These are phyloP conservation scores for Salvia sclarea DNA, from an alignment of 305 asterid genomes.

Conservation along the genomic window DNA sequence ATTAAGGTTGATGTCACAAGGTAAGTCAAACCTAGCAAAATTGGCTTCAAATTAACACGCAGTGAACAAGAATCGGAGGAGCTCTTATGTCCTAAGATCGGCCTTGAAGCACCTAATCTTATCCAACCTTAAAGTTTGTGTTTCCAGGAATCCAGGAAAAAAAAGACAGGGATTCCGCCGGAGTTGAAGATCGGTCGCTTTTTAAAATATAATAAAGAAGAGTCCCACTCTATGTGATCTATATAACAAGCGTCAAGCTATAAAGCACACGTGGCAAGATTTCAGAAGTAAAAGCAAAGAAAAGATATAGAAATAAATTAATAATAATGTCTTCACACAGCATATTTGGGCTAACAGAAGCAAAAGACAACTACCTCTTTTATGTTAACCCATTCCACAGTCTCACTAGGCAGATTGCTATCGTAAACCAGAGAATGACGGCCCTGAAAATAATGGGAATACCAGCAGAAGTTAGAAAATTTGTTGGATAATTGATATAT, in stretches of 20 bases:
- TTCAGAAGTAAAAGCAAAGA: background rate
- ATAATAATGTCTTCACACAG: slow-evolving; percentile 11
- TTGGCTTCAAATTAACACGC: slow-evolving; percentile 18
- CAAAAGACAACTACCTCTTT: slow-evolving; percentile 63
- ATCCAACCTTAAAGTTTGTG: background rate
- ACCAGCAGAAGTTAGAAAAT: slow-evolving; percentile 17
- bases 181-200: slow-evolving; percentile 1
- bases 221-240: slow-evolving; percentile 1
- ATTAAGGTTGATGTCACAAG: slow-evolving; percentile 27
- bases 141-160: background rate
- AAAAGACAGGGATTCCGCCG: background rate
- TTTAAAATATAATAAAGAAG: slow-evolving; percentile 16
- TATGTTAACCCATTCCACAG: slow-evolving; percentile 85
- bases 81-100: slow-evolving; percentile 9
- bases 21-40: background rate
- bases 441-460: slow-evolving; percentile 55
- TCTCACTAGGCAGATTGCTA: slow-evolving; percentile 64
- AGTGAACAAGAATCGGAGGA: slow-evolving; percentile 5
- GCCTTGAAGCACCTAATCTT: slow-evolving; percentile 3
- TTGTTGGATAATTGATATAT: background rate
- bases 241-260: slow-evolving; percentile 9
- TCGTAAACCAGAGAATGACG: slow-evolving; percentile 88
- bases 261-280: slow-evolving; percentile 2
- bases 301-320: slow-evolving; percentile 1
- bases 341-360: slow-evolving; percentile 17